Percentiles rank a stretch among this genome's conserved stretches.
Evolutionary conservation across 805 yeast species (phyloP).

Genomic region (Lipomyces oligophaga): DNA sequence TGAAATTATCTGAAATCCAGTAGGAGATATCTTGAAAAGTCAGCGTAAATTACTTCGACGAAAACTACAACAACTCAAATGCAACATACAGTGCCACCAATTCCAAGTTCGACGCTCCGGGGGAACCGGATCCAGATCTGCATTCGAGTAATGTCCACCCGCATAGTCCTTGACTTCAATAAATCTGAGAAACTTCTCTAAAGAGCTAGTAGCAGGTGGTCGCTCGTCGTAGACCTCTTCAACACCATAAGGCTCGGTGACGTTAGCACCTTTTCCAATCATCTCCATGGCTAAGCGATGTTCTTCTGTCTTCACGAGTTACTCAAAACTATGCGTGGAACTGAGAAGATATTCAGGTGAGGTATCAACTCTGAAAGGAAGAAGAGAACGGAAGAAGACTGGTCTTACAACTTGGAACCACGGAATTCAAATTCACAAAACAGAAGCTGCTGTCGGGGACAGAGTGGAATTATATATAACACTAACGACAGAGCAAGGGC

Average conservation of each 20-base stretch:
- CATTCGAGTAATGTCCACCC: slow-evolving; percentile 4
- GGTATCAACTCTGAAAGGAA: too few relatives aligned
- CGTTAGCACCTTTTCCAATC: too few relatives aligned
- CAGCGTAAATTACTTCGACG: background rate
- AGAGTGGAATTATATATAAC: too few relatives aligned
- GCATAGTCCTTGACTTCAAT: slow-evolving; percentile 11
- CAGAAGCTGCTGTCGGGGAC: too few relatives aligned
- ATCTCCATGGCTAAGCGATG: too few relatives aligned
- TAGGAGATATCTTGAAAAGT: slow-evolving; percentile 9
- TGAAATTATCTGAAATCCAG: slow-evolving; percentile 27
- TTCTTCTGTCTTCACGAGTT: too few relatives aligned
- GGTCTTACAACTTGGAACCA: too few relatives aligned
- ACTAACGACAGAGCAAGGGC: too few relatives aligned
- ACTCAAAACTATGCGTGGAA: too few relatives aligned
- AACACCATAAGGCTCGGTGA: slow-evolving; percentile 2
- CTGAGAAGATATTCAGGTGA: too few relatives aligned
- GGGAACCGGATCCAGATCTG: slow-evolving; percentile 29
- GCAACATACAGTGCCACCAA: slow-evolving; percentile 17
- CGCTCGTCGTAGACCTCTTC: background rate
- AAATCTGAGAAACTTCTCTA: slow-evolving; percentile 6
- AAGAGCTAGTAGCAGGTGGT: slow-evolving; percentile 1
- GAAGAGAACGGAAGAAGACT: too few relatives aligned
- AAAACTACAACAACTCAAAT: background rate
- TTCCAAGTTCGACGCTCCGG: slow-evolving; percentile 27
- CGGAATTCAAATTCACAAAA: too few relatives aligned